Evolutionary conservation across 495 filamentous ascomycete species (phyloP).

Genomic region (Annulohypoxylon maeteangense): DNA sequence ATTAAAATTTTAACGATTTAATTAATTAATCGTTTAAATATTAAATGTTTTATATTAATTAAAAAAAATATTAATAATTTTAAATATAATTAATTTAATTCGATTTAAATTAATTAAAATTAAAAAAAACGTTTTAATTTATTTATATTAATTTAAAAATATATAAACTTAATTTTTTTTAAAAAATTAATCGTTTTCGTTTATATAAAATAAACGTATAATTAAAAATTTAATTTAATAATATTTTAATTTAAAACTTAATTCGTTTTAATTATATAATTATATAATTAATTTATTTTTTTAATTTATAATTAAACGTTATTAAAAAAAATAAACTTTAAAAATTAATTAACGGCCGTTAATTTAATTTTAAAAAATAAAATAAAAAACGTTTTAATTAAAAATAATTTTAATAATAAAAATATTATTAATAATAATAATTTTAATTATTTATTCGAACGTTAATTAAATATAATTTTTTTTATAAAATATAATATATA

Average conservation of each 20-base stretch:
- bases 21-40: not conserved
- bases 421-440: not conserved
- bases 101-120: not conserved
- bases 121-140: not conserved
- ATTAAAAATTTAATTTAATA: not conserved
- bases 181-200: not conserved
- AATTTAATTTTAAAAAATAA: not conserved
- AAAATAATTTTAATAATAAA: not conserved
- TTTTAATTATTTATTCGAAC: not conserved
- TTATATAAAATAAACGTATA: not conserved
- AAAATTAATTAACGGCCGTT: not conserved
- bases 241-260: not conserved
- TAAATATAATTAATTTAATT: not conserved
- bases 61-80: not conserved
- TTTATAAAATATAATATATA: not conserved
- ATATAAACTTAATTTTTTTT: not conserved
- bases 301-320: not conserved
- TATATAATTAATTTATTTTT: not conserved
- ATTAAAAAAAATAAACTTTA: not conserved
- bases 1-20: not conserved
- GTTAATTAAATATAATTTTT: not conserved
- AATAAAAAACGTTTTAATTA: not conserved
- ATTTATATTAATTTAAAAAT: not conserved
- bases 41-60: not conserved
- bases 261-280: not conserved